Evolutionary conservation across 768 basidiomycete species (phyloP).

Genomic region (Russula earlei): DNA sequence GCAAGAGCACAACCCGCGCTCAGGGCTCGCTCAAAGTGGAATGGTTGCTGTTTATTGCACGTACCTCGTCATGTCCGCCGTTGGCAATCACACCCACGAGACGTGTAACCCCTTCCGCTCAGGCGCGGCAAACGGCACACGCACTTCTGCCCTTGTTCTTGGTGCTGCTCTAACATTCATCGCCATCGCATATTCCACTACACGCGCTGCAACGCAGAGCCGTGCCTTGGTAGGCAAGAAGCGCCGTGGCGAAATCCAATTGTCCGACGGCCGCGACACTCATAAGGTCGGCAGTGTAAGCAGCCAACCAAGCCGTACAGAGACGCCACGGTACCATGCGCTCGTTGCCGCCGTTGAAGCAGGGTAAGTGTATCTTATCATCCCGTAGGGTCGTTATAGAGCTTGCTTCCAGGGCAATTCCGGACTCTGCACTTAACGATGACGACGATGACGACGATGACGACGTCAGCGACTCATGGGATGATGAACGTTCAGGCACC

Average conservation of each 20-base stretch:
- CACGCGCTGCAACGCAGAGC: slow-evolving; percentile 90
- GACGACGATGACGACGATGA: slow-evolving; percentile 65
- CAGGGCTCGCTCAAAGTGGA: slow-evolving; percentile 87
- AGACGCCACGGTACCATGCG: slow-evolving; percentile 88
- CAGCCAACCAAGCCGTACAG: slow-evolving; percentile 74
- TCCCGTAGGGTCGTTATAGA: neutral
- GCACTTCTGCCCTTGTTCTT: slow-evolving; percentile 77
- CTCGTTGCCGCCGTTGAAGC: slow-evolving; percentile 92
- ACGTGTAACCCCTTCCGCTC: slow-evolving; percentile 81
- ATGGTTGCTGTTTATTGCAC: slow-evolving; percentile 99
- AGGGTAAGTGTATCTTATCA: slow-evolving; percentile 46
- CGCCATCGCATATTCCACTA: slow-evolving; percentile 96
- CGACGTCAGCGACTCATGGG: slow-evolving; percentile 66
- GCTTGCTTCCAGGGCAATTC: slow-evolving; percentile 57
- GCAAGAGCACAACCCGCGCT: slow-evolving; percentile 89
- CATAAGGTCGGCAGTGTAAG: slow-evolving; percentile 71
- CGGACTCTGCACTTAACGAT: slow-evolving; percentile 82
- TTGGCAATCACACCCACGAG: slow-evolving; percentile 82
- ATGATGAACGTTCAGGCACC: slow-evolving; percentile 90
- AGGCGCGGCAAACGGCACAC: slow-evolving; percentile 46
- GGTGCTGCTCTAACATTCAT: slow-evolving; percentile 96
- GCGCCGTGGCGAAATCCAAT: slow-evolving; percentile 51
- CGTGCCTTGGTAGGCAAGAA: slow-evolving; percentile 78
- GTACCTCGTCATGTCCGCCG: slow-evolving; percentile 88
- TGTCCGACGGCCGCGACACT: slow-evolving; percentile 44